phyloP scores from a whole-genome alignment of 768 basidiomycete genomes.

The Filobasidium floriforme region DNA sequence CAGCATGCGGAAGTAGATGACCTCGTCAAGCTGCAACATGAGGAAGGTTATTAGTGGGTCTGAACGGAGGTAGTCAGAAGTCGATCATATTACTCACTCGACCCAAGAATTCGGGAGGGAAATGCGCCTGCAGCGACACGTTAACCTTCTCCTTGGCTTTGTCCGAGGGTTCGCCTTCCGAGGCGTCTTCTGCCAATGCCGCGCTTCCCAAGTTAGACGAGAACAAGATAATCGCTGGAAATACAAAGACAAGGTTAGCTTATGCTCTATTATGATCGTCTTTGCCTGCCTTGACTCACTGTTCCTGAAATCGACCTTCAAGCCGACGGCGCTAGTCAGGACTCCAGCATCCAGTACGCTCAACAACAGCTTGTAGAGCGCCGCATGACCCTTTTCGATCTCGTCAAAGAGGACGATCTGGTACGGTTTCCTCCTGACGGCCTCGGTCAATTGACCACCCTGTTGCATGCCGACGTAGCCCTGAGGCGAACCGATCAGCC shows the following conservation, averaged over 20 bases:
- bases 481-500: conserved; percentile 43
- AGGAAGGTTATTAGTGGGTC: conserved; percentile 17
- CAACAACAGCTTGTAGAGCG: conserved; percentile 48
- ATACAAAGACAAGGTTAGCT: not conserved
- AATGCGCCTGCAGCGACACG: conserved; percentile 44
- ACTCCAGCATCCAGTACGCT: conserved; percentile 49
- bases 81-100: conserved; percentile 18
- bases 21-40: conserved; percentile 41
- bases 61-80: not conserved
- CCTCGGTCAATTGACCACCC: conserved; percentile 45
- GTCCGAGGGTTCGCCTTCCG: conserved; percentile 43
- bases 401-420: conserved; percentile 45
- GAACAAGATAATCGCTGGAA: conserved; percentile 43
- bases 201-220: conserved; percentile 46
- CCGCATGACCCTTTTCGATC: conserved; percentile 48
- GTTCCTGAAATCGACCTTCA: conserved; percentile 47
- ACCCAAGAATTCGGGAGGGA: conserved; percentile 48
- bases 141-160: conserved; percentile 42
- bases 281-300: too few species aligned
- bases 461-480: conserved; percentile 45
- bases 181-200: conserved; percentile 46
- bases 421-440: conserved; percentile 44
- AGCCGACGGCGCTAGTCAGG: conserved; percentile 42
- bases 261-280: not conserved
- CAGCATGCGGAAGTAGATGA: conserved; percentile 62